These are phyloP conservation scores for Porcisia hertigi DNA, from an alignment of 208 protist genomes.

Conservation along the genomic window DNA sequence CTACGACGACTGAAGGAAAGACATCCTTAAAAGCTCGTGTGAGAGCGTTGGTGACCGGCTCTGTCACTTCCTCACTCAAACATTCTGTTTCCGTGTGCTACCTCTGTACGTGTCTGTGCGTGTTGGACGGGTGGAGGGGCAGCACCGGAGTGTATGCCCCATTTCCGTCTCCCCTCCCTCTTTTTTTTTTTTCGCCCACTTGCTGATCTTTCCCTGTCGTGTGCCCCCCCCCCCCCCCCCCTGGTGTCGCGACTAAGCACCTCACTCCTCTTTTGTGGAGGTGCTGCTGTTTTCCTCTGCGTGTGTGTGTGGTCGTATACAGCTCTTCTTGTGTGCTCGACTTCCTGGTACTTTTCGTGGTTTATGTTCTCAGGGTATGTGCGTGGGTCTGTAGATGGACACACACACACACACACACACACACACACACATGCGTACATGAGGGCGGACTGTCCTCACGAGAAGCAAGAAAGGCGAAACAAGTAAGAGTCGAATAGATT, in stretches of 20 bases:
- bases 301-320: not conserved
- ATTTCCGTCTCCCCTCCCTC: slow-evolving; percentile 1
- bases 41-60: not conserved
- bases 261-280: not conserved
- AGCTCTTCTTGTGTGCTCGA: no score
- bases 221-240: no score
- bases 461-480: no score
- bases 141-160: not conserved
- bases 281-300: not conserved
- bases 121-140: slow-evolving; percentile 8
- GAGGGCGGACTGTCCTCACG: no score
- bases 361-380: no score
- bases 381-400: no score
- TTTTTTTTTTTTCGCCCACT: not conserved
- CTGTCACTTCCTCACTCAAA: not conserved
- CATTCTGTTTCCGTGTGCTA: slow-evolving; percentile 1
- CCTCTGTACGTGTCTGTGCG: slow-evolving; percentile 6
- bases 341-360: no score
- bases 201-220: not conserved
- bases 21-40: not conserved
- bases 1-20: slow-evolving; percentile 19
- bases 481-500: no score
- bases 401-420: no score
- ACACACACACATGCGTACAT: no score
- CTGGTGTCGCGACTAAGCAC: not conserved